phyloP scores from a whole-genome alignment of 2,329 filamentous ascomycete species.

The Phaeosphaeria sp. region DNA sequence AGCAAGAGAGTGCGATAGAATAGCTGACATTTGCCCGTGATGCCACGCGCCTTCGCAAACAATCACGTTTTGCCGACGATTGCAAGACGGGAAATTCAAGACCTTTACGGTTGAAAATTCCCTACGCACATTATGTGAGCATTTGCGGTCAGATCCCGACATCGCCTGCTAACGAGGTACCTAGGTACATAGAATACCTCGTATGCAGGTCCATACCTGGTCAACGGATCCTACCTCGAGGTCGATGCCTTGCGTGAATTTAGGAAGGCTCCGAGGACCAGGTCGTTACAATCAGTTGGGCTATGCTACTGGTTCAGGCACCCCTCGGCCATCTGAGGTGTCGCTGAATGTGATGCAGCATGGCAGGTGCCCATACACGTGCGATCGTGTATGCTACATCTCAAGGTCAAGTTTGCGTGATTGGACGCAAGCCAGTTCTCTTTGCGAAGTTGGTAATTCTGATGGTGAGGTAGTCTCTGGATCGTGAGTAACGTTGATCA shows the following conservation, averaged over 20 bases:
- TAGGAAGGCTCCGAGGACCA: conserved; percentile 2
- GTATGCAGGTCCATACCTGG: conserved; percentile 21
- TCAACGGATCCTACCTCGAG: conserved; percentile 16
- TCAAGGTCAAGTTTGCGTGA: conserved; percentile 23
- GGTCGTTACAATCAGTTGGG: conserved; percentile 1
- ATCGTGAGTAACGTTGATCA: not conserved
- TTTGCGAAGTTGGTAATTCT: not conserved
- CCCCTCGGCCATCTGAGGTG: conserved; percentile 8
- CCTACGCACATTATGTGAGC: not conserved
- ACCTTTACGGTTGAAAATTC: not conserved
- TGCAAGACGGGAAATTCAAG: not conserved
- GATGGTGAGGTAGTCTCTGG: not conserved
- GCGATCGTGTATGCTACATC: conserved; percentile 14
- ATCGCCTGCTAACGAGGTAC: conserved; percentile 12
- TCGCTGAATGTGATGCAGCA: not conserved
- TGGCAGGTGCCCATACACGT: conserved; percentile 9
- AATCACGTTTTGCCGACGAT: not conserved
- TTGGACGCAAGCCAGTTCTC: not conserved
- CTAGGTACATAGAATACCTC: conserved; percentile 21
- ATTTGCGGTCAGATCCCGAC: not conserved
- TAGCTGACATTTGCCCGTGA: not conserved
- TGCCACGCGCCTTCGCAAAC: not conserved
- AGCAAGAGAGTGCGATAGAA: not conserved
- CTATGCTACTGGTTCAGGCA: not conserved
- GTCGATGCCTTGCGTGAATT: conserved; percentile 7